These are phyloP conservation scores for Exsudoporus floridanus DNA, from an alignment of 1,284 basidiomycete species.

Conservation along the genomic window DNA sequence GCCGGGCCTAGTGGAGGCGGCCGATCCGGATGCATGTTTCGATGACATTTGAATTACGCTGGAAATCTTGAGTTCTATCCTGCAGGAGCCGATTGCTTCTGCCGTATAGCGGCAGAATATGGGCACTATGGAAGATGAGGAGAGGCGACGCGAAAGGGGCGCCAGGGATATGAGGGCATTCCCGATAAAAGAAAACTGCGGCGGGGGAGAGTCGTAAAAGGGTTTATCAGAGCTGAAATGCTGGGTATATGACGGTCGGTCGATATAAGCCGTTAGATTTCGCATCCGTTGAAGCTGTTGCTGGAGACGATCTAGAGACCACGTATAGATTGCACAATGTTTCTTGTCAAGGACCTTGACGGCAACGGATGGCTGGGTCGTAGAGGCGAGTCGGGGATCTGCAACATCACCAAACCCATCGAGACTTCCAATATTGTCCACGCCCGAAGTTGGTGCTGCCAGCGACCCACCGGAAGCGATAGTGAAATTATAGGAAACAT, in stretches of 20 bases:
- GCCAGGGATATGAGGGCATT: slow-evolving; percentile 82
- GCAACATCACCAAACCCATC: slow-evolving; percentile 93
- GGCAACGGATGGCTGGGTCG: slow-evolving; percentile 81
- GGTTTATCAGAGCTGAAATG: slow-evolving; percentile 93
- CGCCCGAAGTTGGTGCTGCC: slow-evolving; percentile 77
- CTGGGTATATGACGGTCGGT: slow-evolving; percentile 87
- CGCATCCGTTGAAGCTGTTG: slow-evolving; percentile 93
- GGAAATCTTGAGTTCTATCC: slow-evolving; percentile 77
- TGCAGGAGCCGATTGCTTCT: slow-evolving; percentile 91
- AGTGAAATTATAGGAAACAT: slow-evolving; percentile 90
- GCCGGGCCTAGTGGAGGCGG: slow-evolving; percentile 63
- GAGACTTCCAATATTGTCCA: slow-evolving; percentile 85
- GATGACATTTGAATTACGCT: slow-evolving; percentile 58
- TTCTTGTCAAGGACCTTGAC: slow-evolving; percentile 90
- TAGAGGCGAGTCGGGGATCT: slow-evolving; percentile 68
- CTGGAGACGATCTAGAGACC: slow-evolving; percentile 87
- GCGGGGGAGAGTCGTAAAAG: slow-evolving; percentile 85
- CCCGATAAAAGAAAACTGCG: slow-evolving; percentile 90
- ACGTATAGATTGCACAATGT: slow-evolving; percentile 83
- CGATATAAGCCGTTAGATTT: slow-evolving; percentile 89
- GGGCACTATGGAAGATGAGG: slow-evolving; percentile 72
- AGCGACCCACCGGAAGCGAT: slow-evolving; percentile 82
- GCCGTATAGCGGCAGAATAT: slow-evolving; percentile 92
- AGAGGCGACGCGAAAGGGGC: slow-evolving; percentile 76
- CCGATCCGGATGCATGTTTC: slow-evolving; percentile 61